A percentile compares a stretch with the other conserved stretches of the same genome.
Evolutionary conservation across 2,329 filamentous ascomycete species (phyloP).

Genomic region (Aspergillus sp.): DNA sequence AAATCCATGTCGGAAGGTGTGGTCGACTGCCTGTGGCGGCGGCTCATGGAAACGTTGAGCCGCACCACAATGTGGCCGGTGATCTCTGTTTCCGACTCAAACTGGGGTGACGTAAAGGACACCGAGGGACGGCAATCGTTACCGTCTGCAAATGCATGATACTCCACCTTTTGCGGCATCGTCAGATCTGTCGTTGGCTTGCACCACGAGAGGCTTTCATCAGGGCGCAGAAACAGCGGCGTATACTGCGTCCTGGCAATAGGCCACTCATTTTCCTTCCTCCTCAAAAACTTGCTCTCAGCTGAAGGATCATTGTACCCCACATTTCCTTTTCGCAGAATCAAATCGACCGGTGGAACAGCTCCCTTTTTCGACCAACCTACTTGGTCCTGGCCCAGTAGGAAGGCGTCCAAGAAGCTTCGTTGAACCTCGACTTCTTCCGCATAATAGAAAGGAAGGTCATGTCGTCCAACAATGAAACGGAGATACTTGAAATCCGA

Average conservation of each 20-base stretch:
- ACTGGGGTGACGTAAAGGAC: too few relatives aligned
- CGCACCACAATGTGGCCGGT: constrained; percentile 65
- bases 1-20: constrained; percentile 50
- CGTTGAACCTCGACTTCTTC: constrained; percentile 65
- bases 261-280: too few relatives aligned
- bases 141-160: too few relatives aligned
- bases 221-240: too few relatives aligned
- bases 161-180: too few relatives aligned
- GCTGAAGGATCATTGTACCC: too few relatives aligned
- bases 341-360: constrained; percentile 58
- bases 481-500: constrained; percentile 66
- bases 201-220: too few relatives aligned
- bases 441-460: constrained; percentile 68
- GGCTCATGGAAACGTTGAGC: constrained; percentile 56
- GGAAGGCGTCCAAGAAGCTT: constrained; percentile 66
- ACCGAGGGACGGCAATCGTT: too few relatives aligned
- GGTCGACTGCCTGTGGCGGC: constrained; percentile 24
- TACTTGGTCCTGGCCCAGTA: constrained; percentile 60
- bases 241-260: too few relatives aligned
- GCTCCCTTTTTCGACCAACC: constrained; percentile 49
- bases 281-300: too few relatives aligned
- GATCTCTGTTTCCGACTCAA: constrained; percentile 48
- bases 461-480: constrained; percentile 66
- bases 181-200: too few relatives aligned
- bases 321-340: constrained; percentile 64